Percentiles rank a stretch among this genome's conserved stretches.
These are phyloP conservation scores for Mycogone perniciosa DNA, from an alignment of 2,329 filamentous ascomycete genomes.

Conservation along the genomic window DNA sequence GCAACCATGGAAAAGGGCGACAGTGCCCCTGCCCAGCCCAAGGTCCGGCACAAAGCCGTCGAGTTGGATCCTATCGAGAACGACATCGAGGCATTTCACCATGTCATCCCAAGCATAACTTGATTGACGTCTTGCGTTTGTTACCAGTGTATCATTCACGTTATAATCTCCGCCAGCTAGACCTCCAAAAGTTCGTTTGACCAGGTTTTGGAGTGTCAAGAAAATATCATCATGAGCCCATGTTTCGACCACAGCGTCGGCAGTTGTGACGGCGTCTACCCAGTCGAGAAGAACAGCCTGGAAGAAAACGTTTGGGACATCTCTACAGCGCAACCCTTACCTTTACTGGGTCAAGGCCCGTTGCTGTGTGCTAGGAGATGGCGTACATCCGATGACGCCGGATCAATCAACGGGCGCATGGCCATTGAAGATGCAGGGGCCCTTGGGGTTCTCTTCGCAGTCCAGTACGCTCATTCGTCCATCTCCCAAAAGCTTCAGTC, in stretches of 20 bases:
- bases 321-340: constrained; percentile 43
- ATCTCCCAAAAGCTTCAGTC: constrained; percentile 35
- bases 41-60: constrained; percentile 46
- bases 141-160: constrained; percentile 53
- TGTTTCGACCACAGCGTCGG: constrained; percentile 54
- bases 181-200: constrained; percentile 52
- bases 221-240: constrained; percentile 59
- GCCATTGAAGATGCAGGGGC: constrained; percentile 58
- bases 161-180: constrained; percentile 46
- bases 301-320: constrained; percentile 49
- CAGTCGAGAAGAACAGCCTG: constrained; percentile 50
- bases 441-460: constrained; percentile 50
- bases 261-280: constrained; percentile 63
- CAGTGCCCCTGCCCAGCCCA: constrained; percentile 44
- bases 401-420: constrained; percentile 63
- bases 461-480: constrained; percentile 31
- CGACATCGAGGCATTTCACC: constrained; percentile 40
- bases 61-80: constrained; percentile 46
- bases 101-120: constrained; percentile 46
- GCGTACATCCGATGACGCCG: constrained; percentile 61
- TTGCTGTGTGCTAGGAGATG: constrained; percentile 54
- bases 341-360: constrained; percentile 41
- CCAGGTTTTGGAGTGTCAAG: constrained; percentile 58
- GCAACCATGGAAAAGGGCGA: constrained; percentile 43
- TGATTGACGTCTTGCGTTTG: constrained; percentile 52